Conservation (phyloP, 2,329 filamentous ascomycete genomes). For the Periconia digitata region DNA sequence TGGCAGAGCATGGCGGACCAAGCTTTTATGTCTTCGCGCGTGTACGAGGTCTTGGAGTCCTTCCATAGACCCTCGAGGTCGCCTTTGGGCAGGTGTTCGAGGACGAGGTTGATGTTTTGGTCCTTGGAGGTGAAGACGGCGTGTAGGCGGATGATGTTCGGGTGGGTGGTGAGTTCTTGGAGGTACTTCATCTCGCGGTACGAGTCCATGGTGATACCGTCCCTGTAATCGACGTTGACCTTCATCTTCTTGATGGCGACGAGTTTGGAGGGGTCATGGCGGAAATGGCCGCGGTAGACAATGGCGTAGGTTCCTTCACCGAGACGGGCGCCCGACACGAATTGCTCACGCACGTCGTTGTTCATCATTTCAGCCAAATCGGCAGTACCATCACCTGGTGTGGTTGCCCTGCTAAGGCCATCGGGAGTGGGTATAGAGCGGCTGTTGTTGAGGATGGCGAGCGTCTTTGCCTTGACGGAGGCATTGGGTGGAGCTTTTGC, state of each 20-base stretch:
- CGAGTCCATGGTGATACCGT: conserved; percentile 91
- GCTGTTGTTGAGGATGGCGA: conserved; percentile 33
- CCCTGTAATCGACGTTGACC: conserved; percentile 78
- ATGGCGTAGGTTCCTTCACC: conserved; percentile 97
- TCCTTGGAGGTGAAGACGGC: conserved; percentile 95
- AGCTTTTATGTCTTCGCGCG: conserved; percentile 87
- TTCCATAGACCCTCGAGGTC: conserved; percentile 87
- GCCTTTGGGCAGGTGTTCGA: conserved; percentile 91
- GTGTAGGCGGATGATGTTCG: conserved; percentile 91
- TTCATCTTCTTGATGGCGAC: conserved; percentile 97
- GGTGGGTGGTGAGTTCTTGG: conserved; percentile 84
- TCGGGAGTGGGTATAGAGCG: conserved; percentile 15
- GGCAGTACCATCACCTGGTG: conserved; percentile 22
- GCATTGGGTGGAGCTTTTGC: conserved; percentile 10
- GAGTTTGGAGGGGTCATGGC: conserved; percentile 67
- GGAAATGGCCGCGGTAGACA: conserved; percentile 85
- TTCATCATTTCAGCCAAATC: conserved; percentile 54
- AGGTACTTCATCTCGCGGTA: conserved; percentile 95
- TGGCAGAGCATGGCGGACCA: conserved; percentile 98
- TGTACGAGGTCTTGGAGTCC: conserved; percentile 80
- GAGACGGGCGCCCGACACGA: conserved; percentile 90
- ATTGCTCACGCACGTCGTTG: conserved; percentile 69
- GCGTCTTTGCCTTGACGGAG: conserved; percentile 32
- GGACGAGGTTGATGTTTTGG: conserved; percentile 92
- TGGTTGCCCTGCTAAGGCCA: conserved; percentile 15